Percentiles rank a stretch among this genome's conserved stretches.
Conservation (phyloP, 139 green algal genomes). For the Chlamydomonas applanata region DNA sequence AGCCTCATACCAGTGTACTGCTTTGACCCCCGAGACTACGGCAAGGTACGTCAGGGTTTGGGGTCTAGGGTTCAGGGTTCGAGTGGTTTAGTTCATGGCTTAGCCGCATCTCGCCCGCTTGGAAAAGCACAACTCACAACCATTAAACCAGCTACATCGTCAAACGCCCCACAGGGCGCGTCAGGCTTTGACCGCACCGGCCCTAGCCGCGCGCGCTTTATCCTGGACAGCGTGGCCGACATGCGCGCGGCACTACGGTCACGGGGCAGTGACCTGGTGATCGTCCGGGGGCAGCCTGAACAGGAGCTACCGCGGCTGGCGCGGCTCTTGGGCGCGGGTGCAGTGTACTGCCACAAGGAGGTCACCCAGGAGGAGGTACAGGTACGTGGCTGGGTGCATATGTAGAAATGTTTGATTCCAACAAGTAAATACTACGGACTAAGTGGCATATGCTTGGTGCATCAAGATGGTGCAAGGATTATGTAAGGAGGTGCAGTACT, state of each 20-base stretch:
- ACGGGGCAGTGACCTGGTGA: constrained; percentile 54
- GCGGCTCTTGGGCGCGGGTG: constrained; percentile 35
- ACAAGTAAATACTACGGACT: not conserved
- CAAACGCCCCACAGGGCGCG: constrained; percentile 25
- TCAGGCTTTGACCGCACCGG: constrained; percentile 60
- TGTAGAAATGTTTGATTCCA: not conserved
- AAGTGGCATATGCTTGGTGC: not conserved
- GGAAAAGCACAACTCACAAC: not conserved
- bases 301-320: constrained; percentile 45
- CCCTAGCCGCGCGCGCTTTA: constrained; percentile 29
- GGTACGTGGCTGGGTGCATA: constrained; percentile 6
- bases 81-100: no score
- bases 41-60: constrained; percentile 25
- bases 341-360: constrained; percentile 71
- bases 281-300: constrained; percentile 63
- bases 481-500: no score
- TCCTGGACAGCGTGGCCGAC: constrained; percentile 39
- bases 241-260: constrained; percentile 44
- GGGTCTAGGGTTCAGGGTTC: no score
- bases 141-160: not conserved
- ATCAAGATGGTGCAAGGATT: no score
- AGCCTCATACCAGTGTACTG: constrained; percentile 56
- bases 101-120: no score
- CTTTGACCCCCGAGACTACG: constrained; percentile 69
- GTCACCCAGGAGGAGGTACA: constrained; percentile 68